phyloP scores from a whole-genome alignment of 164 flowering plant genomes.

The Houttuynia cordata region DNA sequence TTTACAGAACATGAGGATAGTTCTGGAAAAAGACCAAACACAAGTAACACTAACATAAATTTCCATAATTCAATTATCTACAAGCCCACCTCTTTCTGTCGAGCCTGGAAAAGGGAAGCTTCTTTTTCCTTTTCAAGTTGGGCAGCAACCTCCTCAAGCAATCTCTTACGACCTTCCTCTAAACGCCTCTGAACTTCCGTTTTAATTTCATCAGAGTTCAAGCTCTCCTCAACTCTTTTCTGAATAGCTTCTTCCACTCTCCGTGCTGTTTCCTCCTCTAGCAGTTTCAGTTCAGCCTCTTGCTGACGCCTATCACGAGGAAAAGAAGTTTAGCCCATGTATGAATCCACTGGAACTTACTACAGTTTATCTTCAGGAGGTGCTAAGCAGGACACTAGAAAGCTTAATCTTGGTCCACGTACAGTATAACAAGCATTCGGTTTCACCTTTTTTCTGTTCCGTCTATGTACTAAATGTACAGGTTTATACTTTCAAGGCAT shows the following conservation, averaged over 20 bases:
- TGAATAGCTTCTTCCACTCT: conserved; percentile 83
- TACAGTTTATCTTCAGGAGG: not conserved
- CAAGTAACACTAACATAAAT: not conserved
- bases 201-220: conserved; percentile 64
- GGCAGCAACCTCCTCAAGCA: conserved; percentile 57
- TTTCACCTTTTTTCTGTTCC: conserved; percentile 14
- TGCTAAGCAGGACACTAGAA: conserved; percentile 11
- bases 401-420: conserved; percentile 11
- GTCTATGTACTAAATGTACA: conserved; percentile 38
- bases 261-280: conserved; percentile 91
- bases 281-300: conserved; percentile 76
- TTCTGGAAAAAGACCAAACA: not conserved
- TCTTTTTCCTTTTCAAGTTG: conserved; percentile 88
- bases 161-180: conserved; percentile 77
- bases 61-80: not conserved
- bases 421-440: conserved; percentile 16
- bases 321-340: conserved; percentile 21
- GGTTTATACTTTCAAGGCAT: conserved; percentile 83
- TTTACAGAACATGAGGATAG: not conserved
- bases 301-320: conserved; percentile 66
- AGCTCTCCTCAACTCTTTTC: conserved; percentile 68
- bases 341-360: not conserved
- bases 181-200: conserved; percentile 55
- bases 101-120: conserved; percentile 62
- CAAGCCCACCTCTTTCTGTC: conserved; percentile 54